phyloP scores from a whole-genome alignment of 2,329 filamentous ascomycete species.

The Fusarium hostae region DNA sequence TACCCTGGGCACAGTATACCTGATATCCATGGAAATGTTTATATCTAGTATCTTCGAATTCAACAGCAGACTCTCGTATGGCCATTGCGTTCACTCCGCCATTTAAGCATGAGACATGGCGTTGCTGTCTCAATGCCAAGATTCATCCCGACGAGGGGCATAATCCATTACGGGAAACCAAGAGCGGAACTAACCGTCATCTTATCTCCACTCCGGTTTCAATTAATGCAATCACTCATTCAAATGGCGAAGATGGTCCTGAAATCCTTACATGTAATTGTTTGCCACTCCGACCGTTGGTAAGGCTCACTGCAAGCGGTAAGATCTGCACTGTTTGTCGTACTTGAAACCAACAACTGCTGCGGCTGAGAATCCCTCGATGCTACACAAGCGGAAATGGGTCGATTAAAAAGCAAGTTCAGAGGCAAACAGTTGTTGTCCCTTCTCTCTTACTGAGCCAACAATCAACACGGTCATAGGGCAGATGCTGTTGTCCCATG shows the following conservation, averaged over 20 bases:
- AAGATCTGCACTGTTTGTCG: background rate
- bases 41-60: background rate
- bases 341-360: background rate
- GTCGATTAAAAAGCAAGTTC: background rate
- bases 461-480: background rate
- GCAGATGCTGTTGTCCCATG: background rate
- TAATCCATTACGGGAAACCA: background rate
- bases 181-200: background rate
- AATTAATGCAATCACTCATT: too few relatives aligned
- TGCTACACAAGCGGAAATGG: background rate
- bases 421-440: background rate
- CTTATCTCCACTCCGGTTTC: background rate
- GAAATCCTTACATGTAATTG: background rate
- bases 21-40: too few relatives aligned
- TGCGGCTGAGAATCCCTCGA: background rate
- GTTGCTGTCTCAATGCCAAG: background rate
- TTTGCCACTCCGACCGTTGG: background rate
- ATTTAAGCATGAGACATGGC: conserved; percentile 5
- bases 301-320: background rate
- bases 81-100: background rate
- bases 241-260: background rate
- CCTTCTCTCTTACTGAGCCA: too few relatives aligned
- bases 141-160: background rate
- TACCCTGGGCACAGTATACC: too few relatives aligned
- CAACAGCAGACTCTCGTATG: background rate